Evolutionary conservation across 2,329 filamentous ascomycete species (phyloP).

Genomic region (Penicillium sclerotigenum): DNA sequence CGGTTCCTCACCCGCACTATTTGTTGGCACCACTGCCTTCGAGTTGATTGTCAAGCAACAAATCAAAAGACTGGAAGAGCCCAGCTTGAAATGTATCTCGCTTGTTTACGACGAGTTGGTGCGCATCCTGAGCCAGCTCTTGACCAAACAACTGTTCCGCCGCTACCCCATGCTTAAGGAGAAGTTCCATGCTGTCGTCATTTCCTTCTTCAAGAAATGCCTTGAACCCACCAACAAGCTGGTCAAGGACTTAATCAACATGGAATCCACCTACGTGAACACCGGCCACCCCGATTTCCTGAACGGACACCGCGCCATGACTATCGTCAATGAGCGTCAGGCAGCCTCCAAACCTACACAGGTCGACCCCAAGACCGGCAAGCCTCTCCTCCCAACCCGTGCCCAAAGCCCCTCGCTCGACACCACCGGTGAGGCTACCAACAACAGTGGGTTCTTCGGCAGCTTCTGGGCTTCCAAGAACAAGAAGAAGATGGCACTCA

Average conservation of each 20-base stretch:
- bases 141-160: constrained; percentile 84
- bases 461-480: constrained; percentile 99
- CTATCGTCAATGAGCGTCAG: constrained; percentile 87
- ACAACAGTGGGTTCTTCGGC: constrained; percentile 84
- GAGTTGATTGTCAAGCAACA: constrained; percentile 98
- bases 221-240: constrained; percentile 99
- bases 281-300: constrained; percentile 97
- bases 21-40: constrained; percentile 97
- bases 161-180: constrained; percentile 94
- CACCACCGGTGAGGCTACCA: constrained; percentile 52
- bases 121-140: constrained; percentile 84
- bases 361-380: constrained; percentile 97
- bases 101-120: constrained; percentile 97
- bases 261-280: constrained; percentile 98
- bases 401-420: constrained; percentile 73
- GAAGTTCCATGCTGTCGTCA: constrained; percentile 91
- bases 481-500: constrained; percentile 99
- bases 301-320: constrained; percentile 94
- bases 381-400: constrained; percentile 81
- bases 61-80: constrained; percentile 93
- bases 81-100: constrained; percentile 94
- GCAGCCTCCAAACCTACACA: constrained; percentile 83
- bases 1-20: constrained; percentile 93
- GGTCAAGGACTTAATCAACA: constrained; percentile 83
- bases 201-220: constrained; percentile 93